Conservation (phyloP, 1,139 yeast species). For the Hyphopichia fennica region DNA sequence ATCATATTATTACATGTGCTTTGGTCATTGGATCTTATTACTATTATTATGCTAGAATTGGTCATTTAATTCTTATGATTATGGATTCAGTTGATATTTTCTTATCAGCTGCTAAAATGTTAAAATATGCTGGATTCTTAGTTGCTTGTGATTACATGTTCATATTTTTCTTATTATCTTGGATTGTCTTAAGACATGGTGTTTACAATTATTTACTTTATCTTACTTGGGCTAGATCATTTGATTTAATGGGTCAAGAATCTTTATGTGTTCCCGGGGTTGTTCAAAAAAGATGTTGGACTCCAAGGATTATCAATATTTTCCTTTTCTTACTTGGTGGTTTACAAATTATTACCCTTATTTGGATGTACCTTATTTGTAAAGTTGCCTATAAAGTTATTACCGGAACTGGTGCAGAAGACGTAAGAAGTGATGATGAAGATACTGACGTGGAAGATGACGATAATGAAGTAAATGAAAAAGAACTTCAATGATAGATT, state of each 20-base stretch:
- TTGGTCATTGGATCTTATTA: conserved; percentile 72
- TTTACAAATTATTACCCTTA: conserved; percentile 61
- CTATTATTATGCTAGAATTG: conserved; percentile 72
- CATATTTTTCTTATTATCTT: conserved; percentile 60
- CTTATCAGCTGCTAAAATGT: conserved; percentile 71
- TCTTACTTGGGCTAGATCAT: conserved; percentile 44
- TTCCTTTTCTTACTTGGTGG: conserved; percentile 62
- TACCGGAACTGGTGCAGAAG: conserved; percentile 75
- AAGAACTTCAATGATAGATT: background rate
- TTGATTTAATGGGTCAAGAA: conserved; percentile 33
- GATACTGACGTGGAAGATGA: conserved; percentile 31
- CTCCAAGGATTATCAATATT: conserved; percentile 46
- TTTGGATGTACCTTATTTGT: conserved; percentile 76
- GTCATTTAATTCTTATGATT: conserved; percentile 71
- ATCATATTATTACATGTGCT: conserved; percentile 76
- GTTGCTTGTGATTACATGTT: conserved; percentile 69
- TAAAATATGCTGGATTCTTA: conserved; percentile 67
- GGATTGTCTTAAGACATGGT: conserved; percentile 77
- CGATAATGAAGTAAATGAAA: background rate
- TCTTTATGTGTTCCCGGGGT: conserved; percentile 35
- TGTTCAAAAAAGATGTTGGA: conserved; percentile 54
- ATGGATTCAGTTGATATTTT: conserved; percentile 85
- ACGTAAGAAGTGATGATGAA: conserved; percentile 78
- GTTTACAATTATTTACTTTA: conserved; percentile 67
- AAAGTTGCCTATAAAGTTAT: conserved; percentile 71